Evolutionary conservation across 1,139 yeast genomes (phyloP), one percentile per base, ranked within the genome.

Genomic region (Taphrina betulina): DNA sequence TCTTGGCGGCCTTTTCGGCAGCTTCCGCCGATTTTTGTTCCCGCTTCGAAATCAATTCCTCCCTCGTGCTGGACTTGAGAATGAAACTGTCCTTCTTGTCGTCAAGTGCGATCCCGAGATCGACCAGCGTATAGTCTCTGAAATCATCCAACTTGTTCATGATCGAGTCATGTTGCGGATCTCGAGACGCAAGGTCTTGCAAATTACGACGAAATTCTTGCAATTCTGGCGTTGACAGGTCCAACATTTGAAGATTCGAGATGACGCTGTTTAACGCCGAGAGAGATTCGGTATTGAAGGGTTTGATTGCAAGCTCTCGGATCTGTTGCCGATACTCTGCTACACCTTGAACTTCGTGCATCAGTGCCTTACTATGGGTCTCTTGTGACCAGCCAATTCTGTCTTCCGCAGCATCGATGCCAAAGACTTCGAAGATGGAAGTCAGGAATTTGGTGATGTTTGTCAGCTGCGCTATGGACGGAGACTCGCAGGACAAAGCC

Each of bases 91-190:
- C 58, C 75, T 77, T 16, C 83, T 80, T 81, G 69, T 92, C 99
- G 69, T 92, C 97, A 53, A 92, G 74, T 0, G 94, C 81, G 29
- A 92, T 85, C 23, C 95, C 94, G 60, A 89, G 72, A 24, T 80
- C 77, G 58, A 88, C 72, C 63, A 92, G 73, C 45, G 85, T 94
- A 14, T 70, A 69, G 62, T 81, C 81, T 61, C 92, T 76, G 5
- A 84, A 66, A 12, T 67, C 68, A 66, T 84, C 92, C 55, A 84
- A 77, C 3, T 80, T 74, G 16, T 73, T 71, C 58, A 92, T 75
- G 58, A 88, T 77, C 53, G 78, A 81, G 28, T 17, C 26, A 12
- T 31, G 36, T 20, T n/a, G 38, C 22, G 37, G 42, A 16, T 23
- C 20, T 22, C 22, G n/a, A 16, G 35, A 12, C 8, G 24, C 14